A percentile compares a stretch with the other conserved stretches of the same genome.
These are phyloP conservation scores for Lanmaoa rubissima DNA, from an alignment of 768 basidiomycete species.

Conservation along the genomic window DNA sequence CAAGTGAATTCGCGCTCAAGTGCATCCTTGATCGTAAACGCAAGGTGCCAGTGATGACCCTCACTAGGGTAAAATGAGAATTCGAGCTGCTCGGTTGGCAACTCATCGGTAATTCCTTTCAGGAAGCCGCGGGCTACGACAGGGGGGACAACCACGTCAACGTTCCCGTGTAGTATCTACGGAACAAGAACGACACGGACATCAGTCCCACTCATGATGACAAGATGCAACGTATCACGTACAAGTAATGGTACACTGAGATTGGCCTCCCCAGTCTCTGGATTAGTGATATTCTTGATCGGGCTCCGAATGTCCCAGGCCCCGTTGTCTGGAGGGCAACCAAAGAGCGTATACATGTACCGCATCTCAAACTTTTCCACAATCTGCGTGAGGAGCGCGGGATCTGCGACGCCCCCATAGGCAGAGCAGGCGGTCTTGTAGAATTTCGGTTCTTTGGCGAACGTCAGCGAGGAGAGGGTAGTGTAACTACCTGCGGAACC, in stretches of 20 bases:
- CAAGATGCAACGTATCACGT: conserved; percentile 16
- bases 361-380: conserved; percentile 69
- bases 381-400: conserved; percentile 48
- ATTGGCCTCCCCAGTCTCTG: not conserved
- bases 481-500: conserved; percentile 74
- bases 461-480: conserved; percentile 46
- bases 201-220: no score
- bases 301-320: conserved; percentile 5
- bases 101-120: not conserved
- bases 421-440: conserved; percentile 57
- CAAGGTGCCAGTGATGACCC: conserved; percentile 37
- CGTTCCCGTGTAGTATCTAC: conserved; percentile 64
- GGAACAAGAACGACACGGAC: not conserved
- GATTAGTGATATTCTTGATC: conserved; percentile 41
- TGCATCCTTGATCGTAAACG: conserved; percentile 31
- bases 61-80: conserved; percentile 41
- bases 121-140: conserved; percentile 45
- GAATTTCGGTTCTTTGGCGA: conserved; percentile 43
- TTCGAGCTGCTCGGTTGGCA: conserved; percentile 20
- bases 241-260: conserved; percentile 64
- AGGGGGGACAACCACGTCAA: conserved; percentile 63
- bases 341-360: conserved; percentile 59
- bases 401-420: conserved; percentile 65
- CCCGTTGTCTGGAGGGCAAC: conserved; percentile 41
- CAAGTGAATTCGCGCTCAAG: conserved; percentile 32